phyloP scores from a whole-genome alignment of 2,329 filamentous ascomycete species.

The Fusarium sp. region DNA sequence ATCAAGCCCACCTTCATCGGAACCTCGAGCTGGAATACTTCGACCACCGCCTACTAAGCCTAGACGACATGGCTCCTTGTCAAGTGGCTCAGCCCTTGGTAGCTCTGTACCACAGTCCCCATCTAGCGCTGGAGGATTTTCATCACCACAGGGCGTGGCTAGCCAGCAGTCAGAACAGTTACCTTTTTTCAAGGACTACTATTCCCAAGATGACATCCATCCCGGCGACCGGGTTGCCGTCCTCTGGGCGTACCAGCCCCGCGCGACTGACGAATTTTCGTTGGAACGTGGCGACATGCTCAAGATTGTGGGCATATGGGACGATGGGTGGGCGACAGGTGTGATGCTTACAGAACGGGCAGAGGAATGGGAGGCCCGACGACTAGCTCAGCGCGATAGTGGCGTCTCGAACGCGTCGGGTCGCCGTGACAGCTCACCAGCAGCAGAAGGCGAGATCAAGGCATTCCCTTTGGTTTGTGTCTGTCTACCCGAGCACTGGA shows the following conservation, averaged over 20 bases:
- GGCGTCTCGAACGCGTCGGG: slow-evolving; percentile 86
- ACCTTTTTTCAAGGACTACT: slow-evolving; percentile 98
- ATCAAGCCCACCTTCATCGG: slow-evolving; percentile 73
- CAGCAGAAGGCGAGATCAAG: slow-evolving; percentile 83
- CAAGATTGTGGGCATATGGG: slow-evolving; percentile 98
- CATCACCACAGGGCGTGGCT: slow-evolving; percentile 82
- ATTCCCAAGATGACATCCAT: slow-evolving; percentile 95
- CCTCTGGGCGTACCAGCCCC: slow-evolving; percentile 96
- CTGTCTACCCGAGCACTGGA: slow-evolving; percentile 94
- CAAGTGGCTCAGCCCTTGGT: slow-evolving; percentile 80
- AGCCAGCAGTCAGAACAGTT: slow-evolving; percentile 96
- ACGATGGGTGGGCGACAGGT: slow-evolving; percentile 98
- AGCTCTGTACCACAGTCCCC: slow-evolving; percentile 78
- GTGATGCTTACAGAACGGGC: slow-evolving; percentile 82
- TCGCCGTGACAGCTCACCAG: slow-evolving; percentile 68
- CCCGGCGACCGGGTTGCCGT: slow-evolving; percentile 89
- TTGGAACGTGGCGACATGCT: slow-evolving; percentile 97
- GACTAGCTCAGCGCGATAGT: slow-evolving; percentile 85
- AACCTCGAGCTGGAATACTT: slow-evolving; percentile 63
- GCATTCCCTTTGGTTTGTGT: slow-evolving; percentile 97
- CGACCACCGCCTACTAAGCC: slow-evolving; percentile 66
- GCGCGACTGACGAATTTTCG: slow-evolving; percentile 90
- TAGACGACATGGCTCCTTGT: slow-evolving; percentile 87
- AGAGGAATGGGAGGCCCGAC: slow-evolving; percentile 85
- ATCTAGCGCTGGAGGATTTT: slow-evolving; percentile 75